Evolutionary conservation across 2,329 filamentous ascomycete species (phyloP), one percentile per base, ranked within the genome.

Genomic region (Teratosphaeria destructans): DNA sequence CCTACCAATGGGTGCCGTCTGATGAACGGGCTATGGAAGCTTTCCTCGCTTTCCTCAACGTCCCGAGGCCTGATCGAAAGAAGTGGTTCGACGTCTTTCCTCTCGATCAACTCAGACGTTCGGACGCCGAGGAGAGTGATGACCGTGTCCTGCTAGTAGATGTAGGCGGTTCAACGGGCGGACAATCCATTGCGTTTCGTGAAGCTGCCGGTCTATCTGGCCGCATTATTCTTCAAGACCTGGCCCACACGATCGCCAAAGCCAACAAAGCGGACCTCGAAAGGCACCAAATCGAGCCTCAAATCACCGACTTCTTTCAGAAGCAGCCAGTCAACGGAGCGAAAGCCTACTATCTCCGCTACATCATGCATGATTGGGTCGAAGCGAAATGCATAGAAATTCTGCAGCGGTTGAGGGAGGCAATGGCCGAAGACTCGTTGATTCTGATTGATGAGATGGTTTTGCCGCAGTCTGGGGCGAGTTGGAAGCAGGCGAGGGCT

Each of bases 301-400:
- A 61, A 26, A n/a, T 58, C 6, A 58, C 64, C 52, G 61, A 68
- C 43, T 65, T 67, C 58, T 65, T 65, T 56, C 32, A 52, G 3
- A 35, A 56, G 14, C 64, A 66, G 26, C 63, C 63, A 1, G 32
- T 65, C 4, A 58, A 60, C 34, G 60, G 62, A 37, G 72, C 73
- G 8, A 67, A 70, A 55, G 62, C 70, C 4, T 69, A 69, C 57
- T 68, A 66, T 59, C 39, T 68, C 32, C 65, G 64, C 47, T 57
- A 61, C 23, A 57, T 69, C 43, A 43, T 69, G 27, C 66, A 68
- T 58, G 64, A 69, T 56, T 68, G 62, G 62, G 54, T 61, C 3
- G 65, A 68, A 37, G 57, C 58, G n/a, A 55, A 61, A 37, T 62
- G 62, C 29, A 52, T 61, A 5, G 54, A 57, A 1, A 67, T 70